Evolutionary conservation across 352 stramenopile genomes (phyloP).

Genomic region (Globisporangium acanthophoron): DNA sequence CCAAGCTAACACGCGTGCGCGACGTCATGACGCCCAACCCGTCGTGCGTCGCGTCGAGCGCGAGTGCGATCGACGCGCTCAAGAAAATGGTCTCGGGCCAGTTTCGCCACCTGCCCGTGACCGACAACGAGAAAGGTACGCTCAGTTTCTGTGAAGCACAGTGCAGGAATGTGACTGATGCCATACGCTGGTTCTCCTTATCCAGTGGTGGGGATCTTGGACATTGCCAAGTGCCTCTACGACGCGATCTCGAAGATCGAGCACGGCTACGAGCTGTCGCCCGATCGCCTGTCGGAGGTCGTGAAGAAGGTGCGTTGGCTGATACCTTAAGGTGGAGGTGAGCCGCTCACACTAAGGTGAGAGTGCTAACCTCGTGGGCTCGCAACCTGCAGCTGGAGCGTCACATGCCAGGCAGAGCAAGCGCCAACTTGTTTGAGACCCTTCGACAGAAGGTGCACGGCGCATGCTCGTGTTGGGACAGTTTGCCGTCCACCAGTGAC

Average conservation of each 20-base stretch:
- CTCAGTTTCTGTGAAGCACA: too few relatives aligned
- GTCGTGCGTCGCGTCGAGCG: conserved; percentile 90
- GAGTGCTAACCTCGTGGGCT: background rate
- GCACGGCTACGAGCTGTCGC: conserved; percentile 76
- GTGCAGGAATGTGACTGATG: background rate
- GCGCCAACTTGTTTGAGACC: conserved; percentile 78
- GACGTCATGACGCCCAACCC: conserved; percentile 95
- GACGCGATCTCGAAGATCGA: conserved; percentile 97
- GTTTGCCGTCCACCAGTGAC: background rate
- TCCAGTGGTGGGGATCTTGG: conserved; percentile 92
- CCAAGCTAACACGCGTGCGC: conserved; percentile 64
- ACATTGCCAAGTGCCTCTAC: conserved; percentile 98
- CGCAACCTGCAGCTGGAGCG: conserved; percentile 35
- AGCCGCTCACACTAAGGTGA: background rate
- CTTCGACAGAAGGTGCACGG: conserved; percentile 64
- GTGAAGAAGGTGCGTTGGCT: conserved; percentile 61
- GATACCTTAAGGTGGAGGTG: background rate
- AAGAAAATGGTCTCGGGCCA: conserved; percentile 95
- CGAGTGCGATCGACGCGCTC: conserved; percentile 94
- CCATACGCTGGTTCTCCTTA: background rate
- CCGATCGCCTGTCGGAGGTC: conserved; percentile 56
- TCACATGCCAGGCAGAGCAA: conserved; percentile 37
- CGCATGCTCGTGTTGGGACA: too few relatives aligned
- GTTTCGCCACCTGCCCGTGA: conserved; percentile 96
- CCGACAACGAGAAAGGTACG: conserved; percentile 78